Base-by-base conservation (phyloP, 257 asterid genomes). In the Nicotiana noctiflora region DNA sequence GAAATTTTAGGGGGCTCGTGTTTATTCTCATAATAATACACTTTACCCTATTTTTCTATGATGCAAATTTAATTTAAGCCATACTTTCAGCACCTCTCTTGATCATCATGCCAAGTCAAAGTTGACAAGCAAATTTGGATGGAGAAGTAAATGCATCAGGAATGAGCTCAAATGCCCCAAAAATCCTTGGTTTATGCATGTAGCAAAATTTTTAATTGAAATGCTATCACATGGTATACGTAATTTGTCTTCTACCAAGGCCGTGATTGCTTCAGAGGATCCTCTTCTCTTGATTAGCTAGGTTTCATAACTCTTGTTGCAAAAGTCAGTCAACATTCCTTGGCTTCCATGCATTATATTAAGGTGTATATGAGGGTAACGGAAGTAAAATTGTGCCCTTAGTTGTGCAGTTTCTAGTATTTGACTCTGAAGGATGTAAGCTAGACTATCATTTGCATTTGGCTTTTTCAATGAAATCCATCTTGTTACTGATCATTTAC, bases 231-330 rank as follows among this genome's bases (percentile, higher is more conserved):
- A 44, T 21, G 60, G 37, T 13, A 34, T 46, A 37, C 4, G 9
- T 23, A 70, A 49, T 70, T 40, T 19, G 12, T 44, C 59, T 70
- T n/a, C 19, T 70, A 14, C 32, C 61, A 72, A 7, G 61, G 51
- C 46, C 78, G 23, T 72, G 78, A 46, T 32, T 46, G 78, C 60
- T 46, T 21, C 78, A 72, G 2, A 6, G 1, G 23, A 72, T 46
- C 46, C 34, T 72, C 56, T 46, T 72, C 78, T 72, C 19, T 70
- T 72, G 40, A 72, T 46, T 72, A 70, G 46, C 49, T 72, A 49
- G 15, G 78, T 72, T 21, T 72, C 9, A 23, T 46, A 72, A 72
- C 61, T 49, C 40, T 72, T 46, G 78, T 72, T 72, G 78, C 78
- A 72, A 72, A 68, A 70, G 77, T 72, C 59, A 44, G 59, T 44